phyloP scores from a whole-genome alignment of 2,329 filamentous ascomycete species.

The Gaeumannomyces tritici region DNA sequence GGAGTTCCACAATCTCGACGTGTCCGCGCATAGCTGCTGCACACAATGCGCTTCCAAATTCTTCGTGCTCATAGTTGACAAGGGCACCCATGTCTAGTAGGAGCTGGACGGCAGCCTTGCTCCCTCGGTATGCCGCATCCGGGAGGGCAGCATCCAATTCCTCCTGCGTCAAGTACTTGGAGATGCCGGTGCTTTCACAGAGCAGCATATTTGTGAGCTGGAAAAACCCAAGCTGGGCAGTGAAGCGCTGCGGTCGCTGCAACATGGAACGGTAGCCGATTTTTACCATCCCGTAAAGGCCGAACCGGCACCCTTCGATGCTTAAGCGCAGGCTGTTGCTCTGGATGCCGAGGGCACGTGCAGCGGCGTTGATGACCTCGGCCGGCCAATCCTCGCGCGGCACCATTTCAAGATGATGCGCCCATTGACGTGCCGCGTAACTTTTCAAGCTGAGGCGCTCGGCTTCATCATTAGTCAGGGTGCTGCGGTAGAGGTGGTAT shows the following conservation, averaged over 20 bases:
- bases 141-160: not conserved
- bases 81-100: not conserved
- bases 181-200: not conserved
- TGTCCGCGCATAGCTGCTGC: not conserved
- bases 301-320: too few species aligned
- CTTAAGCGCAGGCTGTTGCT: not conserved
- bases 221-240: not conserved
- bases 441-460: not conserved
- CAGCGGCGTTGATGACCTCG: not conserved
- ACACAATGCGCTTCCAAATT: not conserved
- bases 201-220: not conserved
- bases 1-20: not conserved
- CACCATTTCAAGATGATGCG: not conserved
- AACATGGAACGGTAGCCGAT: too few species aligned
- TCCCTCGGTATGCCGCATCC: not conserved
- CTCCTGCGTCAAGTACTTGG: not conserved
- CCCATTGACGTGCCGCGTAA: not conserved
- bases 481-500: not conserved
- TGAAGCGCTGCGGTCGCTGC: not conserved
- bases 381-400: not conserved
- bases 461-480: not conserved
- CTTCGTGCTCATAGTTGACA: not conserved
- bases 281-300: too few species aligned
- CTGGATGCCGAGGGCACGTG: not conserved
- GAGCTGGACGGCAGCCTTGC: not conserved